Evolutionary conservation across 1,139 yeast genomes (phyloP), one percentile per base, ranked within the genome.

Genomic region (Petasospora rhodanensis): DNA sequence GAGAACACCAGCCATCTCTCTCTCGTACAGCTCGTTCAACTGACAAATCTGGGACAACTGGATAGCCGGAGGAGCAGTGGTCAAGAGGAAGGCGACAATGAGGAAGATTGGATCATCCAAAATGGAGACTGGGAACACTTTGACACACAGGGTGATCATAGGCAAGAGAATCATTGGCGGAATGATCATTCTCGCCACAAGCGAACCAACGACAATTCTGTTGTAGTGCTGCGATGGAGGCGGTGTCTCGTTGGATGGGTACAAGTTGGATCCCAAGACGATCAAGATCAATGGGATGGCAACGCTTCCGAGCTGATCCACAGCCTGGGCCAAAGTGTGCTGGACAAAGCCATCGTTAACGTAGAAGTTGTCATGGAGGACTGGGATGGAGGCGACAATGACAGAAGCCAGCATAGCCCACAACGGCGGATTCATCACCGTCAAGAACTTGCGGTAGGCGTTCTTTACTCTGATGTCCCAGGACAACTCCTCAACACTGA

Each of bases 371-470:
- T 67, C 61, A 51, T 85, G 85, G 18, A 89, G 55, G 2, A 69
- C 63, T 4, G 94, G 86, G 13, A 85, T 67, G 1, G 93, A 75
- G 1, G 97, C 98, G 35, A 91, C 89, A 17, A 84, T 43, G 14
- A 91, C 77, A 8, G 96, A 79, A 1, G 80, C 59, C 17, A 85
- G 58, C 97, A 91, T 91, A 10, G 97, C 80, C 69, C 87, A 91
- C 42, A 91, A 66, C 8, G 98, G 98, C 9, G 97, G 96, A 58
- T 91, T 91, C 95, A 91, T 86, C 49, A 77, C 77, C 13, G 48
- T 31, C 22, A 28, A 14, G 18, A 41, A 21, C 15, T 22, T 30
- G 21, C 14, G 22, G 28, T 23, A 36, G 9, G 15, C 13, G 3
- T 7, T n/a, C 9, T 14, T 26, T 8, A 31, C 10, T 12, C 16